Evolutionary conservation across 805 yeast genomes (phyloP), one percentile per base, ranked within the genome.

Genomic region (Pichia occidentalis): DNA sequence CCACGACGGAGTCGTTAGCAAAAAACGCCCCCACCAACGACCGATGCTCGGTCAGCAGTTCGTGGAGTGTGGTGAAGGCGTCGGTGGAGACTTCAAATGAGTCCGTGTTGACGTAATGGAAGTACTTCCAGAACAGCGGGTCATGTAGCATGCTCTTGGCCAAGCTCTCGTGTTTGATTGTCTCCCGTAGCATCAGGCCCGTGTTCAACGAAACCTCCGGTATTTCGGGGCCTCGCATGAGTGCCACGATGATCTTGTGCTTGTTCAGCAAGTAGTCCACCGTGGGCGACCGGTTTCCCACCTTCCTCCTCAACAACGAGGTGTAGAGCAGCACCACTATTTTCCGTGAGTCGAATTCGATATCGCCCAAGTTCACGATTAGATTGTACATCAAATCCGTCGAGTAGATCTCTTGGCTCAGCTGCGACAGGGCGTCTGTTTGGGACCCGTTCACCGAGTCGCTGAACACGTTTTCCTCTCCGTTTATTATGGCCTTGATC

Each of bases 21-120:
- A 90, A 71, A 60, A 90, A 90, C 37, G 77, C 85, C 5, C 82
- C 64, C 0, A 83, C 85, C 20, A 80, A 57, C 46, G 71, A 72
- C 45, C 80, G 79, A 62, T 86, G 95, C 4, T 64, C 52, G 0
- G 87, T 77, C 33, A 92, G 65, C 25, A 84, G 63, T 44, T 80
- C 90, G 48, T 67, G 73, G 50, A 83, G 63, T 1, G 95, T 85
- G 37, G 80, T 77, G 59, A 90, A 84, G 1, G 95, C 76, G 55
- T 87, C 96, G 0, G 96, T 85, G 40, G 95, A 86, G 17, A 84
- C 75, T 61, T 92, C 97, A 63, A 92, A 92, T 21, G 82, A 77
- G 4, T 80, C 80, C 26, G 72, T 67, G 48, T 78, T 80, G 27
- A 85, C 84, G 56, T 83, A 85, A 31, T 73, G 75, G 60, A 92